phyloP scores from a whole-genome alignment of 805 yeast species.

The Starmera pachycereana region DNA sequence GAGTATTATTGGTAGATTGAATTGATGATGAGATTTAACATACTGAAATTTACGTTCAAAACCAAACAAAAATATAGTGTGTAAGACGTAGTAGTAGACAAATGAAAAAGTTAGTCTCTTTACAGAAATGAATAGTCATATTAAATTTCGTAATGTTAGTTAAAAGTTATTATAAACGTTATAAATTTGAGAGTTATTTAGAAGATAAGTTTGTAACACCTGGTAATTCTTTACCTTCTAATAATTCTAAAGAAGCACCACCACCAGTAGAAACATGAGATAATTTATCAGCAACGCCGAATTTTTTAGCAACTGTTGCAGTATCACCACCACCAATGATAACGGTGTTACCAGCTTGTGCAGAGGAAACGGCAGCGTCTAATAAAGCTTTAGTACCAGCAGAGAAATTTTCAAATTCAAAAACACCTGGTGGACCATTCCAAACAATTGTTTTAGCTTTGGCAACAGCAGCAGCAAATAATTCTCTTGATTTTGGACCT shows the following conservation, averaged over 20 bases:
- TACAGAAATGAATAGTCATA: too few species aligned
- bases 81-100: too few species aligned
- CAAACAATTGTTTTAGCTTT: constrained; percentile 97
- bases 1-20: too few species aligned
- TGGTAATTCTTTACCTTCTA: constrained; percentile 97
- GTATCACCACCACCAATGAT: constrained; percentile 99
- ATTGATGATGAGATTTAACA: too few species aligned
- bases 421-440: constrained; percentile 99
- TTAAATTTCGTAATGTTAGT: background rate
- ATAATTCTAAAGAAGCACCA: constrained; percentile 97
- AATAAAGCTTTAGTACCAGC: constrained; percentile 85
- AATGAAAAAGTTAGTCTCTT: too few species aligned
- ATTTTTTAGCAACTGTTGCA: constrained; percentile 98
- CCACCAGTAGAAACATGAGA: constrained; percentile 99
- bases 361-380: constrained; percentile 80
- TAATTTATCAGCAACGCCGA: constrained; percentile 90
- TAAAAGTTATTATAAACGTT: constrained; percentile 5
- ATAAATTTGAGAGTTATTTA: constrained; percentile 33
- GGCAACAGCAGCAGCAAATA: constrained; percentile 74
- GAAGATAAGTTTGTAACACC: constrained; percentile 91
- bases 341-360: constrained; percentile 82
- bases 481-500: constrained; percentile 81
- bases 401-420: constrained; percentile 91
- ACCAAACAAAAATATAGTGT: too few species aligned
- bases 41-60: too few species aligned